Conservation (phyloP, 2,329 filamentous ascomycete species). For the Myriosclerotinia duriaeana region DNA sequence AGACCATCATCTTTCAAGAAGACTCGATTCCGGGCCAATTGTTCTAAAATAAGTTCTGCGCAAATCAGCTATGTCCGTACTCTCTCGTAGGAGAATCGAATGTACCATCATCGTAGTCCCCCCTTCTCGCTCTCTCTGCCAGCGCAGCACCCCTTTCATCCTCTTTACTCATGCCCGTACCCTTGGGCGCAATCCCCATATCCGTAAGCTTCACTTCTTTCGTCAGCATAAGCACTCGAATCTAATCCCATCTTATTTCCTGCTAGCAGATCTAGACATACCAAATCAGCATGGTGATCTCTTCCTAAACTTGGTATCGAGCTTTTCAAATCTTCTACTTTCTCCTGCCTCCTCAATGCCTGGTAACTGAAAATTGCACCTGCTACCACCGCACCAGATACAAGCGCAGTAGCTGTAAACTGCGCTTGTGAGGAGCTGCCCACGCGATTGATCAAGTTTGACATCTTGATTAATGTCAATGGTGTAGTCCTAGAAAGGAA, state of each 20-base stretch:
- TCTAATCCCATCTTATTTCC: constrained; percentile 1
- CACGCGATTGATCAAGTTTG: constrained; percentile 36
- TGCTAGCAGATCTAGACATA: constrained; percentile 31
- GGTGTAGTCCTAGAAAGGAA: background rate
- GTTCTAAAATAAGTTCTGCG: constrained; percentile 86
- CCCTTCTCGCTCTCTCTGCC: constrained; percentile 59
- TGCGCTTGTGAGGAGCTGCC: constrained; percentile 46
- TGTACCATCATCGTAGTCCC: constrained; percentile 59
- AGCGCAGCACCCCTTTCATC: constrained; percentile 59
- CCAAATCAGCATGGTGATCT: constrained; percentile 43
- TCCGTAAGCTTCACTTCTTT: constrained; percentile 49
- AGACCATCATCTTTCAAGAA: constrained; percentile 85
- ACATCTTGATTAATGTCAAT: constrained; percentile 30
- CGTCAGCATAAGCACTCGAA: constrained; percentile 41
- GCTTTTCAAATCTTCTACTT: constrained; percentile 57
- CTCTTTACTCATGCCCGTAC: constrained; percentile 52
- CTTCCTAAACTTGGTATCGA: constrained; percentile 52
- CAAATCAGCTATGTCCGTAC: constrained; percentile 19
- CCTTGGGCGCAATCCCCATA: constrained; percentile 45
- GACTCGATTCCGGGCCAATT: constrained; percentile 87
- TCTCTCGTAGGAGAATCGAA: background rate
- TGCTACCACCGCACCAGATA: constrained; percentile 61
- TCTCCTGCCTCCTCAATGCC: constrained; percentile 54
- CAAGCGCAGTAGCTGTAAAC: constrained; percentile 68
- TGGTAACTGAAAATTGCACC: constrained; percentile 63